Base-by-base conservation (phyloP, 306 rosid genomes). In the Datisca glomerata region DNA sequence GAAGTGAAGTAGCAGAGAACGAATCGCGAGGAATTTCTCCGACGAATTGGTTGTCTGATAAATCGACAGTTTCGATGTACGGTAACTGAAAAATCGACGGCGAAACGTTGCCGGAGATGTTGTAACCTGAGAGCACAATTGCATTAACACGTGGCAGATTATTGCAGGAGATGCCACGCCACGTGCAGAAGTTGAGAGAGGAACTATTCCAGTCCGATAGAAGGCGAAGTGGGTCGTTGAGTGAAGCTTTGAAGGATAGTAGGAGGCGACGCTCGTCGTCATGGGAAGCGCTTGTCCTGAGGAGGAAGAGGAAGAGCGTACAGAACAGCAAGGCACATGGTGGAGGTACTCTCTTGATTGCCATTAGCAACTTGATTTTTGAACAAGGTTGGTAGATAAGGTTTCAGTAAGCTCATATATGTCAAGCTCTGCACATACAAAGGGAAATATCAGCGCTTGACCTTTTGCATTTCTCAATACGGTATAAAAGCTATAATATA, bases 131-230 rank as follows among this genome's bases (percentile, higher is more conserved):
- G 59, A 91, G 76, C 23, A 57, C 49, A 21, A 84, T 8, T 29
- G 79, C 18, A 11, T 6, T 57, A 29, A 91, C 75, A 5, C 42
- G 54, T 21, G 73, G 52, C 15, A 72, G 41, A 56, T 47, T 68
- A 54, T 58, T 24, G 67, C 96, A 91, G 25, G 64, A 57, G 67
- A 91, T 46, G 6, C 85, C 96, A 1, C 45, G 54, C 96, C 98
- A 84, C 7, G 59, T 43, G 78, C 96, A 84, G 28, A 53, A n/a
- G 22, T 53, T 6, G 19, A 29, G 11, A 21, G 72, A 43, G 45
- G 74, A 49, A 39, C 41, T 23, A 49, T 19, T 43, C 98, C 98
- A 91, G 62, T 60, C 66, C 40, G 96, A 78, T 61, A 91, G 94
- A 57, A 22, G 39, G 66, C 51, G 55, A 13, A 65, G 60, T 1